Conservation (phyloP, 805 yeast species). For the Candida vartiovaarae region DNA sequence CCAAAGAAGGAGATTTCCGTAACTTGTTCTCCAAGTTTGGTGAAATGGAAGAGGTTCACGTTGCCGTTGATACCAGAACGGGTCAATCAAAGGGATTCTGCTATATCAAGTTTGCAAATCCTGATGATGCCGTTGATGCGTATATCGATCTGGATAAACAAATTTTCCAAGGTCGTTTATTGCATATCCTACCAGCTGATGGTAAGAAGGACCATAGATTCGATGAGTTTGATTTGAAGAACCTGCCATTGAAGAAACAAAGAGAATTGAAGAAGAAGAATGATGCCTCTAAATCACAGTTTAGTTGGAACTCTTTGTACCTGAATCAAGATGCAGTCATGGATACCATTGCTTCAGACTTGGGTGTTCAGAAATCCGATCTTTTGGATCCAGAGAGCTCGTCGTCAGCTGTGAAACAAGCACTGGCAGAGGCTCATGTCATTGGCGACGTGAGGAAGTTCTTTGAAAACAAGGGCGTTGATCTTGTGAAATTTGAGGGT, state of each 20-base stretch:
- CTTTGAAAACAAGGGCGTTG: constrained; percentile 82
- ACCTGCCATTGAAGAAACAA: constrained; percentile 89
- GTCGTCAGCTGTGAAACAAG: constrained; percentile 90
- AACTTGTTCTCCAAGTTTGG: constrained; percentile 65
- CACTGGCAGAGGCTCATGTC: constrained; percentile 94
- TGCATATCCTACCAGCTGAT: constrained; percentile 85
- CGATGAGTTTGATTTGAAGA: constrained; percentile 87
- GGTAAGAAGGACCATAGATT: constrained; percentile 73
- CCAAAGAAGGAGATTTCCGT: constrained; percentile 73
- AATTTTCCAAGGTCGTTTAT: constrained; percentile 87
- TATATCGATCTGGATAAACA: constrained; percentile 72
- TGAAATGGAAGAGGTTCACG: constrained; percentile 75
- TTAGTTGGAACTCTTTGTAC: constrained; percentile 91
- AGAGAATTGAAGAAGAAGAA: constrained; percentile 75
- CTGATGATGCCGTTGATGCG: constrained; percentile 72
- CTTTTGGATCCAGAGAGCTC: constrained; percentile 83
- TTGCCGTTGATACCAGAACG: constrained; percentile 85
- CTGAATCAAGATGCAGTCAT: constrained; percentile 89
- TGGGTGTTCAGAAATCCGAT: constrained; percentile 79
- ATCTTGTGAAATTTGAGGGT: constrained; percentile 58
- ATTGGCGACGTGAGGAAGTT: constrained; percentile 84
- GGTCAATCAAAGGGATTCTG: constrained; percentile 92
- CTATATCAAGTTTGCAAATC: constrained; percentile 63
- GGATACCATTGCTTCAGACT: constrained; percentile 76
- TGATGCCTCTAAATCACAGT: constrained; percentile 79